Evolutionary conservation across 805 yeast species (phyloP), one percentile per base, ranked within the genome.

Genomic region (Saccharomycopsis capsularis): DNA sequence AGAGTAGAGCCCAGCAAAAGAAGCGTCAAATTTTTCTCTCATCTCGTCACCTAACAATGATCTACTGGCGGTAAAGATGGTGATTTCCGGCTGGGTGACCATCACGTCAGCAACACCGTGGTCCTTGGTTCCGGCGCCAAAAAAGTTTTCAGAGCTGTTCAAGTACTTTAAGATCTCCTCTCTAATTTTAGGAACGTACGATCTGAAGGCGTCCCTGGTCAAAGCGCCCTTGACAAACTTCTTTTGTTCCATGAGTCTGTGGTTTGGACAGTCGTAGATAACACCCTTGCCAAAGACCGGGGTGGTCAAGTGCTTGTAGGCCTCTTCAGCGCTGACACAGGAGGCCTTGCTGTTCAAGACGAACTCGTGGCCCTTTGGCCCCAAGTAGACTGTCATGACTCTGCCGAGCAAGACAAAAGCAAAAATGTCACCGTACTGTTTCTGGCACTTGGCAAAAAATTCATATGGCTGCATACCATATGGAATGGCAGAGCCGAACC

Each of bases 281-380:
- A 93, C 99, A 60, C 98, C 99, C 62, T 89, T 81, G 59, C 99
- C 99, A 59, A 93, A 93, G 15, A 89, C 96, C 13, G 99, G 99
- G n/a, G 98, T 91, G n/a, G 99, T 93, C 67, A 93, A 75, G 64
- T 90, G 96, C 54, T 82, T 75, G 70, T 93, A 93, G 36, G 97
- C 98, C 43, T 85, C 97, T 65, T 93, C 98, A 42, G 99, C 99
- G 43, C 89, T 82, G 22, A 90, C 98, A 59, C 88, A 95, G 27
- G 81, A 78, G 47, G 85, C 73, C 68, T 86, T 90, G 39, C 96
- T 87, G 67, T 93, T 93, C 58, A 93, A 79, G 41, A 91, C 88
- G 63, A 93, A 90, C 65, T 93, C 99, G 67, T 93, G 96, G 57
- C 99, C 99, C 68, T 86, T 86, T 59, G 98, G 97, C 44, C 98